Base-by-base conservation (phyloP, 768 basidiomycete genomes). In the Lactifluus piperatus region DNA sequence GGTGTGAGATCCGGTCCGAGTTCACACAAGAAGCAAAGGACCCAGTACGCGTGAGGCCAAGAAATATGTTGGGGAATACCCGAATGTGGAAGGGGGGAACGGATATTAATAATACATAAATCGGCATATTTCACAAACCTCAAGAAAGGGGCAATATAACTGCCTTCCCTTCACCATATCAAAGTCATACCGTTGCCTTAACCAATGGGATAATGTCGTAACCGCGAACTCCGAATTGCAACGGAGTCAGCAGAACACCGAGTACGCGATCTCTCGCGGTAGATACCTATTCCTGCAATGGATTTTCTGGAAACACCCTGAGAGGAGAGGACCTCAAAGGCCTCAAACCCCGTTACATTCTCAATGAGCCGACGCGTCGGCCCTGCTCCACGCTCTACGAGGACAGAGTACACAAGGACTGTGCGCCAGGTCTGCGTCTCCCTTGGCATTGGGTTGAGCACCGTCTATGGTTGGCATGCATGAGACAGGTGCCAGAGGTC, bases 321-420 rank as follows among this genome's bases (percentile, higher is more conserved):
- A 37, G 27, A 51, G 32, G 18, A 44, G 1, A 18, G 4, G n/a
- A 7, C 41, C 3, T 30, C 58, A 16, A 26, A 88, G n/a, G n/a
- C 89, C 82, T 89, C 86, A 64, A 91, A 91, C 8, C 88, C 88
- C 10, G 83, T 86, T 4, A 92, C 90, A 64, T 91, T 91, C 68
- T 91, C 90, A 9, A 92, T 74, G 11, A 91, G 75, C 10, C 91
- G 67, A 58, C 77, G 79, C 3, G 70, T 71, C 5, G 90, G 90
- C 56, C 82, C 80, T 4, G 69, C 70, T 36, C 73, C 65, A 9
- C 65, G 67, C 4, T 63, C 57, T 9, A 73, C 79, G 51, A 91
- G 69, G 27, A 79, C 77, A 0, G 88, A 91, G 74, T 24, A 91
- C 76, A 26, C 70, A 91, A 92, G 0, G 86, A 88, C 60, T 77